phyloP scores from a whole-genome alignment of 78 protist species.

The Cavenderia fasciculata region DNA sequence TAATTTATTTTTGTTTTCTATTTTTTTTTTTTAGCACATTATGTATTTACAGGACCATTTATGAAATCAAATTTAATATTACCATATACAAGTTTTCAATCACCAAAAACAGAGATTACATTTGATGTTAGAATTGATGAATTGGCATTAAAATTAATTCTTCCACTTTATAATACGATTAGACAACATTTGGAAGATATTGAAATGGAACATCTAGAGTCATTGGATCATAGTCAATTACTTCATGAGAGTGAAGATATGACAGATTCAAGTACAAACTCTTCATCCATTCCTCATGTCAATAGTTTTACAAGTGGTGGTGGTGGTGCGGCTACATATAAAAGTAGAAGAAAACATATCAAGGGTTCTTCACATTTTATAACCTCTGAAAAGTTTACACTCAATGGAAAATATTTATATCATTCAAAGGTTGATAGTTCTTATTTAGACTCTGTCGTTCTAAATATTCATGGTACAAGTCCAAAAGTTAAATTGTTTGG shows the following conservation, averaged over 20 bases:
- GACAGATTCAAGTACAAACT: too few species aligned
- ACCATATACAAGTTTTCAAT: conserved; percentile 58
- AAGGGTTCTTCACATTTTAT: conserved; percentile 37
- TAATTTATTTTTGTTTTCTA: too few species aligned
- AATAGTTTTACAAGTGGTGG: background rate
- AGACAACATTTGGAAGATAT: conserved; percentile 70
- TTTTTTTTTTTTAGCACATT: conserved; percentile 50
- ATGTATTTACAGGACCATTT: conserved; percentile 49
- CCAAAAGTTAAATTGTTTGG: conserved; percentile 69
- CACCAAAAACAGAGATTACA: conserved; percentile 50
- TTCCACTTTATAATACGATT: conserved; percentile 69
- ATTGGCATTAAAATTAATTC: conserved; percentile 30
- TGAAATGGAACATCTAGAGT: background rate
- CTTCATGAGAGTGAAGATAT: too few species aligned
- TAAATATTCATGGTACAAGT: conserved; percentile 25
- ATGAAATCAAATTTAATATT: conserved; percentile 25
- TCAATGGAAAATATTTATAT: conserved; percentile 64
- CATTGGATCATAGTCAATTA: too few species aligned
- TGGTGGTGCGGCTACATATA: background rate
- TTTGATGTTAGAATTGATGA: conserved; percentile 15
- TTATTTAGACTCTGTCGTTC: conserved; percentile 60
- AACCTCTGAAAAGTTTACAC: conserved; percentile 24
- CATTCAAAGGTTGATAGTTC: conserved; percentile 63
- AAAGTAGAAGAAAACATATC: background rate
- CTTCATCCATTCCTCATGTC: background rate